Conservation (phyloP, 1,284 basidiomycete genomes). For the Coniferiporia weirii region DNA sequence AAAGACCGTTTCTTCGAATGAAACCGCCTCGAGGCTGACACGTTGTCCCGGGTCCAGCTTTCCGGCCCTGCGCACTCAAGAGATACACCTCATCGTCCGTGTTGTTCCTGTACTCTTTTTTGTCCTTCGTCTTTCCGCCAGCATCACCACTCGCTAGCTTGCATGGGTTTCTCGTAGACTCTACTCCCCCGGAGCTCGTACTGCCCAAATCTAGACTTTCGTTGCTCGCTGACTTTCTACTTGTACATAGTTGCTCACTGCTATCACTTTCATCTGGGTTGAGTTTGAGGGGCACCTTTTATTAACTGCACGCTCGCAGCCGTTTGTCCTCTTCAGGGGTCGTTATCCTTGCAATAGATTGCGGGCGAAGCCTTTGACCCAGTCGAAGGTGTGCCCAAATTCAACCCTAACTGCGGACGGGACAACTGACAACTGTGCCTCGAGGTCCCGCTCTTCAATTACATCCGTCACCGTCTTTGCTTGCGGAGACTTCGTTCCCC, state of each 20-base stretch:
- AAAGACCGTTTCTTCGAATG: neutral
- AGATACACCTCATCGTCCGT: neutral
- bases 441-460: neutral
- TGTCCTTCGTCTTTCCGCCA: neutral
- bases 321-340: neutral
- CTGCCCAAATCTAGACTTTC: neutral
- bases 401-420: neutral
- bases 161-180: neutral
- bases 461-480: neutral
- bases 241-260: neutral
- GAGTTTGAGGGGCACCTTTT: neutral
- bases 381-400: neutral
- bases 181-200: neutral
- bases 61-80: neutral
- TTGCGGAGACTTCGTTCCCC: neutral
- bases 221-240: neutral
- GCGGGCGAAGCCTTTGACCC: neutral
- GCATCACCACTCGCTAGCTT: neutral
- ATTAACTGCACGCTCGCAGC: neutral
- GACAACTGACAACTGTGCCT: neutral
- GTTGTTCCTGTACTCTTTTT: neutral
- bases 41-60: slow-evolving; percentile 3
- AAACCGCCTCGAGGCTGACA: slow-evolving; percentile 14
- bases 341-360: neutral
- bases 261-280: neutral